Base-by-base conservation (phyloP, 169 alveolate species). In the Plasmodium adleri region DNA sequence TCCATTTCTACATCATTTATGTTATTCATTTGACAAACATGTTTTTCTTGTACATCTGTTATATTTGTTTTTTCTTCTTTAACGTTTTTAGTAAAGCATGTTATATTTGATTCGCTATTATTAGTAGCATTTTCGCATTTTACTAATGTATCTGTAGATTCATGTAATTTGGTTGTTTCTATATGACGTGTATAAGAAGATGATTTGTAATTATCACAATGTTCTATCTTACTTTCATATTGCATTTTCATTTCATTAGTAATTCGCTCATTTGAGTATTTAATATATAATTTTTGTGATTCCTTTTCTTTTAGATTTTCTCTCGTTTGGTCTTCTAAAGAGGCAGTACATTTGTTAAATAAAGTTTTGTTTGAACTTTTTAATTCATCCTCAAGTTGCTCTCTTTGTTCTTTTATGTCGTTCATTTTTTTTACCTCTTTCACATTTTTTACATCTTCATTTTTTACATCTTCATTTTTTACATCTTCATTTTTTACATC, bases 1-100 rank as follows among this genome's bases (percentile, higher is more conserved):
- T 32, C 45, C 3, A 24, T 70, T 8, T 60, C n/a, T 4, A 60
- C 28, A 50, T 13, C 63, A 32, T 67, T 39, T n/a, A 32, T 28
- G 17, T 12, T 71, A 24, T 71, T 71, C 54, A 71, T 49, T 71
- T n/a, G 12, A 28, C 47, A 45, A 52, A 20, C 5, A 26, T 2
- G 15, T 3, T 26, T 50, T 45, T 71, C 50, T 50, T 50, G 49
- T 52, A 71, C 13, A 17, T 49, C 54, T 6, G 52, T 13, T 12
- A 10, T 71, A 12, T 49, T 26, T 5, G 17, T 67, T 45, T 71
- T 71, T 71, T 71, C 52, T 12, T 71, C 80, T 17, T 71, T 71
- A 20, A 5, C 22, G 47, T 20, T 52, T 49, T 71, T 49, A 20
- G 52, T 24, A 71, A 50, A 22, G 52, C 49, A 43, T 2, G 64